phyloP scores from a whole-genome alignment of 139 green algal species.

The Picochlorum costavermella region DNA sequence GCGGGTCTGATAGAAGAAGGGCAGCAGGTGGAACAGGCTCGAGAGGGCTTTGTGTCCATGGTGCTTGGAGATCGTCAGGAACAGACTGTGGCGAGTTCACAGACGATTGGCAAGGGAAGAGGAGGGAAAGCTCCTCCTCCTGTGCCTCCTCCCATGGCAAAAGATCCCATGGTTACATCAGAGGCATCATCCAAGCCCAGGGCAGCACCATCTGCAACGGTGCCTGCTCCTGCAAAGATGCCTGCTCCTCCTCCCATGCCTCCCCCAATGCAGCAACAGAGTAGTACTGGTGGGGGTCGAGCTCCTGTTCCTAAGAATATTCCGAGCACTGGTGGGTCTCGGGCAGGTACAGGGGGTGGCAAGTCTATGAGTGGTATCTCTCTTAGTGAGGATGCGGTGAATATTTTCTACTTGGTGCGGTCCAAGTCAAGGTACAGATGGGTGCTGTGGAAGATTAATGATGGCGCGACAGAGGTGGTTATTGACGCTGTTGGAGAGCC shows the following conservation, averaged over 20 bases:
- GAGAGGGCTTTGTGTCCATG: constrained; percentile 56
- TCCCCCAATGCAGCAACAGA: not conserved
- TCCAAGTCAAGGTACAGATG: constrained; percentile 61
- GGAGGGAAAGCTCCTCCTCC: too few species aligned
- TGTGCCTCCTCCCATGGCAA: too few species aligned
- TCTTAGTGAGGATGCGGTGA: constrained; percentile 64
- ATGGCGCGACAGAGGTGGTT: constrained; percentile 54
- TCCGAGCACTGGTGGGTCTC: constrained; percentile 36
- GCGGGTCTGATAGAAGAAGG: constrained; percentile 61
- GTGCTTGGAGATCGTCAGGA: constrained; percentile 26
- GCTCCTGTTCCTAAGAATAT: constrained; percentile 34
- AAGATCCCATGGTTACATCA: too few species aligned
- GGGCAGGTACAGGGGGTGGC: constrained; percentile 9
- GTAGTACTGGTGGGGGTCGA: not conserved
- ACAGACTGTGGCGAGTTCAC: not conserved
- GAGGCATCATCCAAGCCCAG: too few species aligned
- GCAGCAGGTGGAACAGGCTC: constrained; percentile 52
- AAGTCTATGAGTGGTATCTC: constrained; percentile 79
- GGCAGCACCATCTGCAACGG: too few species aligned
- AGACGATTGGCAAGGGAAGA: not conserved
- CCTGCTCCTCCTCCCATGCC: not conserved
- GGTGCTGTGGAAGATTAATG: constrained; percentile 73
- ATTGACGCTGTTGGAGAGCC: constrained; percentile 54
- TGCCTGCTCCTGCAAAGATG: not conserved
- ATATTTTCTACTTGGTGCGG: constrained; percentile 81